Evolutionary conservation across 2,329 filamentous ascomycete genomes (phyloP), one percentile per base, ranked within the genome.

Genomic region (Dactylellina haptotyla): DNA sequence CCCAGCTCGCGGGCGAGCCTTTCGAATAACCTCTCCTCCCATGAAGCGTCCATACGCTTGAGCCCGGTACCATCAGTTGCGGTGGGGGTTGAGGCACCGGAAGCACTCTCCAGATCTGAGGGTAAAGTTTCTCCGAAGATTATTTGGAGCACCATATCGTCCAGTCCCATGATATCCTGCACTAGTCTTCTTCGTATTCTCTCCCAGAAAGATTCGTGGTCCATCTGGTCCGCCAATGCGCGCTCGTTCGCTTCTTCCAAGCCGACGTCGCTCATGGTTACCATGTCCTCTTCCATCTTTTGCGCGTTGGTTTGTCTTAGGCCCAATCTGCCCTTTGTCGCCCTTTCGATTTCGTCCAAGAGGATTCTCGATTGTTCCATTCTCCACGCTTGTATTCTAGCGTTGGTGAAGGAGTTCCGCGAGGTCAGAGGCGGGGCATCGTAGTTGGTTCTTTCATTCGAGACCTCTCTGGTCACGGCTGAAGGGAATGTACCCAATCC

Each of bases 351-450:
- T 81, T 97, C 92, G 64, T 96, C 91, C 32, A 97, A 81, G 26
- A 99, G 83, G 9, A 92, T 88, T 69, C 87, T 87, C 80, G 93
- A 97, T 80, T 99, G 93, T 79, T 98, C 94, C 79, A 96, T 82
- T 64, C 93, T 87, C 95, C 95, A 99, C 57, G 87, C 87, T 81
- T 98, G 94, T 79, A 99, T 96, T 72, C 94, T 87, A 77, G 87
- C 79, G 89, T 90, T 79, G 90, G 89, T 77, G 54, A 74, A 74
- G 1, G 70, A 74, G 30, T 63, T 62, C 23, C 70, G 37, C 20
- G 70, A 62, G 2, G 56, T 30, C 34, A 67, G 30, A 32, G 58
- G 41, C 4, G 97, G 92, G 41, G 86, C 83, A 75, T 92, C 89
- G 41, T 88, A 86, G 26, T 84, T 82, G 34, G 25, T 45, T 43